These are phyloP conservation scores for Spongispora temasekensis DNA, from an alignment of 1,284 basidiomycete genomes.

Conservation along the genomic window DNA sequence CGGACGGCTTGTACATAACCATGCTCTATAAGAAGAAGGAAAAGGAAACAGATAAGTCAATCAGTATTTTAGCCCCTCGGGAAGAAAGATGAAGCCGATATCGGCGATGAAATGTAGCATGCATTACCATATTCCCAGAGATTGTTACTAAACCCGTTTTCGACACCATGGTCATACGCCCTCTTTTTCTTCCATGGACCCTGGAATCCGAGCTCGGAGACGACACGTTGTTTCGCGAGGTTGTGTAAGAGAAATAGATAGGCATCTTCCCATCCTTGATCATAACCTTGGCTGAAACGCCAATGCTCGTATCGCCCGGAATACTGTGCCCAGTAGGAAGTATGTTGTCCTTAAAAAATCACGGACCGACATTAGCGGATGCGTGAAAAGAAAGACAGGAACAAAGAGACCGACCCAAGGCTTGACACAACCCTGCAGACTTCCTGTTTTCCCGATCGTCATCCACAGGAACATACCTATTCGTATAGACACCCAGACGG, in stretches of 20 bases:
- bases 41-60: background rate
- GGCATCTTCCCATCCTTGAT: slow-evolving; percentile 72
- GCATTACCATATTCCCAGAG: slow-evolving; percentile 65
- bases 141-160: slow-evolving; percentile 41
- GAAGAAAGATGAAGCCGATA: background rate
- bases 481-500: slow-evolving; percentile 41
- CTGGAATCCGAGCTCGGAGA: slow-evolving; percentile 63
- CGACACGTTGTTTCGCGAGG: slow-evolving; percentile 18
- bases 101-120: too few relatives aligned
- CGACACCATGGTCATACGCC: slow-evolving; percentile 45
- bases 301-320: slow-evolving; percentile 61
- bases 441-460: slow-evolving; percentile 36
- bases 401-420: background rate
- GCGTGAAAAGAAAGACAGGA: background rate
- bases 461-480: slow-evolving; percentile 19
- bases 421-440: slow-evolving; percentile 35
- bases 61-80: too few relatives aligned
- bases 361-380: too few relatives aligned
- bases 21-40: slow-evolving; percentile 39
- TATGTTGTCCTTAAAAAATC: slow-evolving; percentile 47
- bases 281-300: slow-evolving; percentile 68
- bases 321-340: slow-evolving; percentile 57
- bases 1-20: slow-evolving; percentile 53
- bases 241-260: slow-evolving; percentile 46
- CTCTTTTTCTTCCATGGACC: slow-evolving; percentile 58